Conservation (phyloP, 2,329 filamentous ascomycete species). For the Cladophialophora carrionii region DNA sequence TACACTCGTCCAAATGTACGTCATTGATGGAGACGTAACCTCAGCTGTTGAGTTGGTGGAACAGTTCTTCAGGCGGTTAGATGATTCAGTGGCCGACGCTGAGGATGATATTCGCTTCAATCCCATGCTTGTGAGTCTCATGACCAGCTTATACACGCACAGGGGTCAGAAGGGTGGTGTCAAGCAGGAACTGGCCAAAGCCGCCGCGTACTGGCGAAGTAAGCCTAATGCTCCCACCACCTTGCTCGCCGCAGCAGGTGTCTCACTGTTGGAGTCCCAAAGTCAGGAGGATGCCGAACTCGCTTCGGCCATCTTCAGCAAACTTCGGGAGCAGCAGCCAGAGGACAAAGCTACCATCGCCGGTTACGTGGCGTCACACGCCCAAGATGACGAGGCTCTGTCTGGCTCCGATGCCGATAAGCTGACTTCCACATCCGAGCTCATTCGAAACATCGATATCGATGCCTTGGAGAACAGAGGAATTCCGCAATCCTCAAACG, state of each 20-base stretch:
- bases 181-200: conserved; percentile 74
- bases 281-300: conserved; percentile 67
- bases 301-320: conserved; percentile 78
- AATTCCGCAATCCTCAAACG: conserved; percentile 44
- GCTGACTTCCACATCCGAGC: conserved; percentile 47
- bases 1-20: conserved; percentile 79
- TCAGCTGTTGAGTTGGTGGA: conserved; percentile 77
- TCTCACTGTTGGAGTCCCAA: conserved; percentile 76
- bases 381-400: conserved; percentile 58
- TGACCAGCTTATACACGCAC: conserved; percentile 75
- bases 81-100: conserved; percentile 60
- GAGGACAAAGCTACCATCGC: conserved; percentile 71
- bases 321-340: conserved; percentile 66
- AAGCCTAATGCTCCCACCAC: conserved; percentile 63
- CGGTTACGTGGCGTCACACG: conserved; percentile 82
- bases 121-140: conserved; percentile 79
- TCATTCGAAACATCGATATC: conserved; percentile 50
- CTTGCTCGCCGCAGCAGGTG: conserved; percentile 79
- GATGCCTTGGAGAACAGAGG: conserved; percentile 51
- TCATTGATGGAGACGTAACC: conserved; percentile 70
- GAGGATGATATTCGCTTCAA: conserved; percentile 75
- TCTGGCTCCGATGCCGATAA: conserved; percentile 44
- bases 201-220: conserved; percentile 77
- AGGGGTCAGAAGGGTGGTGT: conserved; percentile 74
- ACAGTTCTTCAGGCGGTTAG: conserved; percentile 71